Percentiles rank a stretch among this genome's conserved stretches.
Conservation (phyloP, 495 filamentous ascomycete species). For the Copromyces sp. region DNA sequence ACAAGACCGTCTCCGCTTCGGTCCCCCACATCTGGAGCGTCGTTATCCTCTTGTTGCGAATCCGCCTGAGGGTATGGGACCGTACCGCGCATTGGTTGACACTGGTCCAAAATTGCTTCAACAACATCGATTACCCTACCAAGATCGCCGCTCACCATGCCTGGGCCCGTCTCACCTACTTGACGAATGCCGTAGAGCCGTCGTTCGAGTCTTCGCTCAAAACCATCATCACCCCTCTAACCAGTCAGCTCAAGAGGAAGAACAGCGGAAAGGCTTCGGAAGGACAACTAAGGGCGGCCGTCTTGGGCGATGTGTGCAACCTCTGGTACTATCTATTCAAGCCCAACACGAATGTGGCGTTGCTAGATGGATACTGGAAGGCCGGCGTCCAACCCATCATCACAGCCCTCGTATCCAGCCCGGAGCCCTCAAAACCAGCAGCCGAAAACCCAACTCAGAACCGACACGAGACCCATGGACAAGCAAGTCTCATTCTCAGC, state of each 20-base stretch:
- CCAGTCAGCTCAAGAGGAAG: slow-evolving; percentile 58
- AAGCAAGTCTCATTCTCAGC: slow-evolving; percentile 54
- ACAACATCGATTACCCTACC: slow-evolving; percentile 59
- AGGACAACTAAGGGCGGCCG: slow-evolving; percentile 42
- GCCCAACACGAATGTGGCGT: slow-evolving; percentile 48
- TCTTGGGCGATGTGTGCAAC: slow-evolving; percentile 61
- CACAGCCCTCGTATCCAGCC: slow-evolving; percentile 11
- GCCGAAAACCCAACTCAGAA: neutral
- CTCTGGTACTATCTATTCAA: slow-evolving; percentile 81
- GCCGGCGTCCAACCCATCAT: slow-evolving; percentile 52
- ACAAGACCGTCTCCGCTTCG: slow-evolving; percentile 48
- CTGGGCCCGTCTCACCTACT: slow-evolving; percentile 75
- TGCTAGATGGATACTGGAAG: slow-evolving; percentile 74
- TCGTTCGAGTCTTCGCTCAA: slow-evolving; percentile 49
- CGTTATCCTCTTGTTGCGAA: slow-evolving; percentile 63
- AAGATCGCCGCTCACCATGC: slow-evolving; percentile 69
- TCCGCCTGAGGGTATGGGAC: slow-evolving; percentile 60
- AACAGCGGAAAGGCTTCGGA: slow-evolving; percentile 45
- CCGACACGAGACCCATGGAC: slow-evolving; percentile 26
- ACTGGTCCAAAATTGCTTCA: slow-evolving; percentile 76
- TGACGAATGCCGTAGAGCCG: slow-evolving; percentile 48
- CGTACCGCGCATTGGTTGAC: slow-evolving; percentile 60
- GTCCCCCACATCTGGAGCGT: slow-evolving; percentile 89
- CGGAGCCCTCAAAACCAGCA: neutral
- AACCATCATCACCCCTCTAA: slow-evolving; percentile 60